Evolutionary conservation across 2,329 filamentous ascomycete genomes (phyloP).

Genomic region (Tolypocladium ovalisporum): DNA sequence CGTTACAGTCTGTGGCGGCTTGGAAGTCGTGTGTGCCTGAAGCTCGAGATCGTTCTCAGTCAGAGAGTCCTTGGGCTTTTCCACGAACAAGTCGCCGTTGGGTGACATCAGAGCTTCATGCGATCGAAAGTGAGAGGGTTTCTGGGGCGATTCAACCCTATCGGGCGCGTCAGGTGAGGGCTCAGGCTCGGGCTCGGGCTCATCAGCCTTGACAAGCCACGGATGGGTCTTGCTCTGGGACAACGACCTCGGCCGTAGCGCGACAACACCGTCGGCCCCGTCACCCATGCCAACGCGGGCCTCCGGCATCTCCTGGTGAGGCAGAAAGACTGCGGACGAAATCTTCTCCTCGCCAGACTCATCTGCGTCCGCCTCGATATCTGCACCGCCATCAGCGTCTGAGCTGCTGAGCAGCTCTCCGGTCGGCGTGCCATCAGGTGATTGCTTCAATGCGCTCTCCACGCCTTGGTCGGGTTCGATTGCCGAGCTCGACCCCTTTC

Average conservation of each 20-base stretch:
- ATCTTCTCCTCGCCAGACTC: constrained; percentile 75
- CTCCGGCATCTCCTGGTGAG: constrained; percentile 51
- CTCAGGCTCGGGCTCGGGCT: constrained; percentile 26
- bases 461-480: constrained; percentile 11
- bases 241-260: constrained; percentile 32
- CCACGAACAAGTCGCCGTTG: constrained; percentile 19
- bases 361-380: constrained; percentile 31
- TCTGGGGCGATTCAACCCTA: constrained; percentile 12
- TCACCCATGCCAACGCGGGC: constrained; percentile 18
- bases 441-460: constrained; percentile 21
- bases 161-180: constrained; percentile 11
- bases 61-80: constrained; percentile 26
- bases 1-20: constrained; percentile 25
- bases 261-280: constrained; percentile 28
- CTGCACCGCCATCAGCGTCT: constrained; percentile 6
- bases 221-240: constrained; percentile 29
- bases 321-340: constrained; percentile 74
- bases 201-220: constrained; percentile 49
- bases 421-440: constrained; percentile 26
- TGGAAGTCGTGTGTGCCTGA: constrained; percentile 16
- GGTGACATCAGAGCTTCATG: constrained; percentile 17
- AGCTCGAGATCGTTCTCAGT: constrained; percentile 32
- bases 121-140: constrained; percentile 14
- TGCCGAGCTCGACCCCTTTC: constrained; percentile 15
- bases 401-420: constrained; percentile 25